Evolutionary conservation across 441 rosid species (phyloP).

Genomic region (Erodium trifolium): DNA sequence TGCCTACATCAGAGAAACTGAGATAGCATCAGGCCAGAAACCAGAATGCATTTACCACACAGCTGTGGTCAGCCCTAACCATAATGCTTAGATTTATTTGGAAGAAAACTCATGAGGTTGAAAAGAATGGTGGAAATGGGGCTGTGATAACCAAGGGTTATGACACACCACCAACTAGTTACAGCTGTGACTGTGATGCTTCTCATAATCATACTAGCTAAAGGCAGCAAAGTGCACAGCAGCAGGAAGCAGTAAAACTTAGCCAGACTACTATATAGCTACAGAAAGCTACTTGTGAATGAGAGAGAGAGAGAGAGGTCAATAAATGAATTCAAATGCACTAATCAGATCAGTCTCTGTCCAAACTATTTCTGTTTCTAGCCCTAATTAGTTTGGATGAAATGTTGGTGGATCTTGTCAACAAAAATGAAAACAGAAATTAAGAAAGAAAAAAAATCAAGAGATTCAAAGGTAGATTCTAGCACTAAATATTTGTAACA

Average conservation of each 20-base stretch:
- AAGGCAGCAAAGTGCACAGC: neutral
- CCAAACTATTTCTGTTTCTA: neutral
- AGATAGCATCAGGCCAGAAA: neutral
- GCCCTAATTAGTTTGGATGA: neutral
- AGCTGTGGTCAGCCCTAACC: neutral
- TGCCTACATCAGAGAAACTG: neutral
- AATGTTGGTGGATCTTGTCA: neutral
- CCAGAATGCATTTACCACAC: constrained; percentile 4
- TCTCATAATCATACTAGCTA: neutral
- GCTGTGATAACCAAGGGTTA: neutral
- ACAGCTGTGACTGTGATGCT: neutral
- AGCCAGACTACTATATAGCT: neutral
- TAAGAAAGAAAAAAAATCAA: too few species aligned
- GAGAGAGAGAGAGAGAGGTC: too few species aligned
- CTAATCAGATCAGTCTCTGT: neutral
- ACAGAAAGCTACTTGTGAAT: neutral
- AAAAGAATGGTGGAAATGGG: neutral
- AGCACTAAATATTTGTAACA: neutral
- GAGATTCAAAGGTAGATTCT: neutral
- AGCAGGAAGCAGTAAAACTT: neutral
- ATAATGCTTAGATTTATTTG: neutral
- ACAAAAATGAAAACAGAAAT: too few species aligned
- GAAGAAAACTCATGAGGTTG: neutral
- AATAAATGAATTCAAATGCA: neutral
- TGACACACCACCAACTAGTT: neutral